phyloP scores from a whole-genome alignment of 2,329 filamentous ascomycete species.

The Alternaria infectoria region DNA sequence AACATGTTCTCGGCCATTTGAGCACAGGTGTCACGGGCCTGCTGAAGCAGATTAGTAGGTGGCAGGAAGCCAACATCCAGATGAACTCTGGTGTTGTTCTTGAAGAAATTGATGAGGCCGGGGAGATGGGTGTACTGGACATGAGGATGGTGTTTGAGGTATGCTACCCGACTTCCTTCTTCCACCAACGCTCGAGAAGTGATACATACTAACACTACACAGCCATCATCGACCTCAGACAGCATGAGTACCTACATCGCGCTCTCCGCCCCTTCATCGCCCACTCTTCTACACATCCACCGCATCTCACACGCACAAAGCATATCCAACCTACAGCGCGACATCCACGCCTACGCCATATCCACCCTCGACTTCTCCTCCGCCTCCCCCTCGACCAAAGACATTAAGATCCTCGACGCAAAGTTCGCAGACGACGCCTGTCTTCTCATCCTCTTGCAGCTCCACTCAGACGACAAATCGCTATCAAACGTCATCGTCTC shows the following conservation, averaged over 20 bases:
- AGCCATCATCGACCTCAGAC: conserved; percentile 5
- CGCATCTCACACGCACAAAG: conserved; percentile 47
- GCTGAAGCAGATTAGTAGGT: conserved; percentile 50
- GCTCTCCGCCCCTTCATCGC: conserved; percentile 14
- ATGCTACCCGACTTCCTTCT: conserved; percentile 18
- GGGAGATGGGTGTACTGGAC: conserved; percentile 53
- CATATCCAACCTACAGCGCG: conserved; percentile 48
- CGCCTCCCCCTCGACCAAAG: conserved; percentile 38
- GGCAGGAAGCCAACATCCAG: conserved; percentile 63
- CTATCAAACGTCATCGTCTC: conserved; percentile 32
- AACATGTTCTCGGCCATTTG: conserved; percentile 45
- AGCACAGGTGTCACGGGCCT: conserved; percentile 41
- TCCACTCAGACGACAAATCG: not conserved
- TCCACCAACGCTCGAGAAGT: not conserved
- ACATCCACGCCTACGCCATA: conserved; percentile 51
- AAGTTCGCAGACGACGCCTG: conserved; percentile 70
- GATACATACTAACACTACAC: not conserved
- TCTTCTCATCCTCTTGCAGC: conserved; percentile 65
- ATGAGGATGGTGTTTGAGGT: conserved; percentile 64
- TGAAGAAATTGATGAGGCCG: conserved; percentile 44
- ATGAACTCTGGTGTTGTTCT: conserved; percentile 68
- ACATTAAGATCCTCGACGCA: conserved; percentile 66
- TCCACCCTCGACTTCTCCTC: conserved; percentile 57
- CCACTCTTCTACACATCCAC: conserved; percentile 32
- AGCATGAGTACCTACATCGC: conserved; percentile 38